Conservation (phyloP, 768 basidiomycete genomes). For the Leccinum imitatum region DNA sequence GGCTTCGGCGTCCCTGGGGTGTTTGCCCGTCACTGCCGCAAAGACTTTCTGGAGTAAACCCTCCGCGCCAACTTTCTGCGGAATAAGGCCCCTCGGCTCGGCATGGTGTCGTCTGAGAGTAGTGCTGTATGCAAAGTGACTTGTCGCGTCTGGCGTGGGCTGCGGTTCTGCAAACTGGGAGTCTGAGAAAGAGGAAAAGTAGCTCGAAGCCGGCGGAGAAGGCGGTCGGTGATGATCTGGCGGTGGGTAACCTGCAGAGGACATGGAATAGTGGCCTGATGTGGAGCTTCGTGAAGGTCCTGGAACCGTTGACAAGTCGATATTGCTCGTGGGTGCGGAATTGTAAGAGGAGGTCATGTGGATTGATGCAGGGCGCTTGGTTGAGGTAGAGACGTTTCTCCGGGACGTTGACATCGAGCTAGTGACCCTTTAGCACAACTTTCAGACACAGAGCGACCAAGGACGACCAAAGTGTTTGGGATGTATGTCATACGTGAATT, state of each 20-base stretch:
- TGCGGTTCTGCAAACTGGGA: constrained; percentile 48
- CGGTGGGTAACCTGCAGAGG: constrained; percentile 11
- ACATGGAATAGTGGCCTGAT: constrained; percentile 22
- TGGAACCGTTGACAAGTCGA: constrained; percentile 17
- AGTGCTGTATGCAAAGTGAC: constrained; percentile 84
- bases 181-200: constrained; percentile 63
- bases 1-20: constrained; percentile 32
- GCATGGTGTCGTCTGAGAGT: constrained; percentile 68
- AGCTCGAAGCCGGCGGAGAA: constrained; percentile 80
- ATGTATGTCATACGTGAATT: background rate
- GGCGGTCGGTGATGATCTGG: constrained; percentile 31
- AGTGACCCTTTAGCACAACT: background rate
- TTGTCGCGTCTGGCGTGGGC: constrained; percentile 60
- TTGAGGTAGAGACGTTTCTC: constrained; percentile 15
- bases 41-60: constrained; percentile 47
- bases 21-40: constrained; percentile 34
- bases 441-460: background rate
- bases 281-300: constrained; percentile 23
- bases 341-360: constrained; percentile 10
- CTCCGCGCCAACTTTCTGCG: constrained; percentile 49
- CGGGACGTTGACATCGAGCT: constrained; percentile 30
- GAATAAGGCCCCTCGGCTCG: constrained; percentile 39
- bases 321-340: constrained; percentile 4
- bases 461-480: background rate
- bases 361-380: constrained; percentile 19